Evolutionary conservation across 768 basidiomycete genomes (phyloP).

Genomic region (Rhizopogon vinicolor): DNA sequence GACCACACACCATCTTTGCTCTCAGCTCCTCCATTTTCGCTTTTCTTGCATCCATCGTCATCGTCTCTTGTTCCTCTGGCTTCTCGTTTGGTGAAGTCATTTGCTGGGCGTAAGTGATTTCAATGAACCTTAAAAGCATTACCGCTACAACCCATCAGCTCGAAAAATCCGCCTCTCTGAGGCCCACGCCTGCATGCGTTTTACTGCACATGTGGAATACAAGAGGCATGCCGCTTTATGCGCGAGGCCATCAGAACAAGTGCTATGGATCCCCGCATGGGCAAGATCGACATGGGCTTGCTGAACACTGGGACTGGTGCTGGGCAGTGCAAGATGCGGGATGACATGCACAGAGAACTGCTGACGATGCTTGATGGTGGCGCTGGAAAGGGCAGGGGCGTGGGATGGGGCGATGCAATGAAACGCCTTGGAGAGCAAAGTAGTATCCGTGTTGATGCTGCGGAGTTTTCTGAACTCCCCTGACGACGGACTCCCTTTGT

Average conservation of each 20-base stretch:
- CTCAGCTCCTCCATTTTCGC: constrained; percentile 74
- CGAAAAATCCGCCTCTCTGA: constrained; percentile 94
- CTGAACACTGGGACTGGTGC: constrained; percentile 90
- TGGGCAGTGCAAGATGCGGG: constrained; percentile 79
- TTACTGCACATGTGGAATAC: constrained; percentile 81
- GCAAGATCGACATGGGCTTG: constrained; percentile 95
- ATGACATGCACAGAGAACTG: constrained; percentile 87
- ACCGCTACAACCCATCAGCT: constrained; percentile 97
- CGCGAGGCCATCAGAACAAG: constrained; percentile 92
- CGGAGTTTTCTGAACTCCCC: constrained; percentile 82
- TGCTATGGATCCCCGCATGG: constrained; percentile 93
- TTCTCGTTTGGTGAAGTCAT: constrained; percentile 3
- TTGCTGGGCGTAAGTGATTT: constrained; percentile 10
- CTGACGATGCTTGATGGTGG: constrained; percentile 55
- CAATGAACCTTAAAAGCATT: constrained; percentile 63
- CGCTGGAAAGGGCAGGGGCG: constrained; percentile 47
- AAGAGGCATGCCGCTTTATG: constrained; percentile 93
- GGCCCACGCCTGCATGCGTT: constrained; percentile 95
- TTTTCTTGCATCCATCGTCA: constrained; percentile 69
- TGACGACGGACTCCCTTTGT: no score
- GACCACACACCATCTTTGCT: constrained; percentile 61
- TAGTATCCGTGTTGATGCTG: constrained; percentile 69
- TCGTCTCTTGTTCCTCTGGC: constrained; percentile 12
- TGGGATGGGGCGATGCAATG: constrained; percentile 82
- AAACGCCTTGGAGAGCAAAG: constrained; percentile 80